phyloP scores from a whole-genome alignment of 371 early-diverging fungal species.

The Encephalitozoon hellem region DNA sequence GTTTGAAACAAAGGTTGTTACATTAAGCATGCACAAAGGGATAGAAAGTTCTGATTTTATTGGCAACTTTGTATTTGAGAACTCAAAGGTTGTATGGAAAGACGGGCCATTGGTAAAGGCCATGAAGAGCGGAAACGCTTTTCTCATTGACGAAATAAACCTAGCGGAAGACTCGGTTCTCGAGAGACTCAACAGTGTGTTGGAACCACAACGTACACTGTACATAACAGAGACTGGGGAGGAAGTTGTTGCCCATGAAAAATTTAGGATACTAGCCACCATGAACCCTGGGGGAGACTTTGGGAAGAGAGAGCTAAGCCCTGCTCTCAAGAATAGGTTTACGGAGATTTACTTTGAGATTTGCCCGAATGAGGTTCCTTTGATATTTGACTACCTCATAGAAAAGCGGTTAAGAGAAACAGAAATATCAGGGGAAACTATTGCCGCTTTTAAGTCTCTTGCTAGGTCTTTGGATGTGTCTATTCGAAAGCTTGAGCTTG shows the following conservation, averaged over 20 bases:
- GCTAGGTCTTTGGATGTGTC: not conserved
- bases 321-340: constrained; percentile 94
- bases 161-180: constrained; percentile 95
- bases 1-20: constrained; percentile 66
- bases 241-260: constrained; percentile 66
- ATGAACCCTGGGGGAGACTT: constrained; percentile 99
- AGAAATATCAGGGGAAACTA: not conserved
- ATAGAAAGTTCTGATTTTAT: constrained; percentile 91
- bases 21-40: constrained; percentile 90
- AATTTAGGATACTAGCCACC: constrained; percentile 90
- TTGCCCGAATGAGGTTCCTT: constrained; percentile 25
- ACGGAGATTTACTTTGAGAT: constrained; percentile 76
- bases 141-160: constrained; percentile 97
- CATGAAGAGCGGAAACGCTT: constrained; percentile 79
- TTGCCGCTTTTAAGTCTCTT: not conserved
- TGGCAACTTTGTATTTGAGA: constrained; percentile 67
- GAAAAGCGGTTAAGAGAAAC: not conserved
- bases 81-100: constrained; percentile 62
- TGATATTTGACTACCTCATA: constrained; percentile 34
- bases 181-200: constrained; percentile 89
- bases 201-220: constrained; percentile 78
- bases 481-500: not conserved
- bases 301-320: constrained; percentile 97
- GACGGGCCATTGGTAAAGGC: constrained; percentile 80
- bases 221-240: constrained; percentile 80